phyloP scores from a whole-genome alignment of 2,329 filamentous ascomycete genomes.

The Aspergillus cejpii region DNA sequence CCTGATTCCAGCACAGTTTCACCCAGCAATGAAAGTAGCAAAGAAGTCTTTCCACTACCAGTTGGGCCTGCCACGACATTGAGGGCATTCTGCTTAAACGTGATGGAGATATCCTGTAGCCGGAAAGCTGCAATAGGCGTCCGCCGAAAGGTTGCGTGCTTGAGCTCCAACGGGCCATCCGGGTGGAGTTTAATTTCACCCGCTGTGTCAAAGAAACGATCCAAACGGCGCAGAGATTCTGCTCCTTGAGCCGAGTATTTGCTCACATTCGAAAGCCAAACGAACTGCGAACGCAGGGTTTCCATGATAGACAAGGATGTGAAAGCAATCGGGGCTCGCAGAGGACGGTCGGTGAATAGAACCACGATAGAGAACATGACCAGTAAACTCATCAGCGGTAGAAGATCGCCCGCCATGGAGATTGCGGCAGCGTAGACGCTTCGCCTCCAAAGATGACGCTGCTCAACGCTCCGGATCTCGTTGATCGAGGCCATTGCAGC shows the following conservation, averaged over 20 bases:
- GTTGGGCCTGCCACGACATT: constrained; percentile 52
- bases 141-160: constrained; percentile 45
- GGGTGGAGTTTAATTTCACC: constrained; percentile 46
- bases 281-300: constrained; percentile 49
- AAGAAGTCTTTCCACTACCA: constrained; percentile 53
- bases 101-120: constrained; percentile 38
- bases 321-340: constrained; percentile 54
- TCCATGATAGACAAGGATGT: constrained; percentile 51
- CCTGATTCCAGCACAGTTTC: constrained; percentile 24
- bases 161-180: constrained; percentile 45
- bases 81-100: constrained; percentile 50
- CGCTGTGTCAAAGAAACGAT: constrained; percentile 50
- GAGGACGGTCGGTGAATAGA: constrained; percentile 42
- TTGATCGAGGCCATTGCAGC: constrained; percentile 49
- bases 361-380: constrained; percentile 52
- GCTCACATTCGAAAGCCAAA: constrained; percentile 45
- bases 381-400: constrained; percentile 49
- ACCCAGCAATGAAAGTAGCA: constrained; percentile 36
- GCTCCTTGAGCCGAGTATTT: constrained; percentile 40
- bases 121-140: constrained; percentile 48
- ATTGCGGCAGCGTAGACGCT: constrained; percentile 41
- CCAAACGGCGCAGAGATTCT: constrained; percentile 48
- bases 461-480: constrained; percentile 46
- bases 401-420: constrained; percentile 47
- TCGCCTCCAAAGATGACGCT: constrained; percentile 50